Base-by-base conservation (phyloP, 1,284 basidiomycete species). In the Testicularia cyperi region DNA sequence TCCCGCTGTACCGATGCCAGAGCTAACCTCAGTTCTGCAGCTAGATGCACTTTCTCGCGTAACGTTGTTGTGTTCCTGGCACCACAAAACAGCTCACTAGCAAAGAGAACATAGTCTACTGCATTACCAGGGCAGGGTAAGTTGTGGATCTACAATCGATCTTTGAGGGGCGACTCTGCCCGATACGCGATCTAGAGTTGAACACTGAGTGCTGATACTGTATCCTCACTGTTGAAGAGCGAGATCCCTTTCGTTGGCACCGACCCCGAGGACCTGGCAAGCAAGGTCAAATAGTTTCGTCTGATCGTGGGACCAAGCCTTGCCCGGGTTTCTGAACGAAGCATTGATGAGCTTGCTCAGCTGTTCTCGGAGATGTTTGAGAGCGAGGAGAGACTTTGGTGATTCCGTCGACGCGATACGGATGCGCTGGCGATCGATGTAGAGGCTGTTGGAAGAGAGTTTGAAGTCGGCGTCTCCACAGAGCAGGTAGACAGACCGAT, bases 401-500 rank as follows among this genome's bases (percentile, higher is more conserved):
- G n/a, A n/a, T 31, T 74, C 70, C 1, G 88, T 83, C 1, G 84
- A 72, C 9, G 89, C 77, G 26, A 82, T 82, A 72, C 87, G 90
- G 54, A 83, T 85, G 77, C 92, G 81, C 78, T 90, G 94, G 38
- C 89, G 85, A 75, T 97, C 94, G 45, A 97, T 82, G 42, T 83
- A 82, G n/a, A 85, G 80, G 9, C 82, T 83, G 49, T 87, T 82
- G 0, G 90, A 85, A 15, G 85, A 79, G 27, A 89, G 79, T 88
- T 88, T 92, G 79, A 89, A 87, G 57, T 98, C 94, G 12, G 83
- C 81, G 64, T 97, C 95, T 2, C 95, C 94, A 62, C 92, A 97
- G 0, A 97, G 79, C 19, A 97, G 80, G 15, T 90, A 76, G 34
- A 99, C 78, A 2, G 89, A 84, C 22, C 88, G 79, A 67, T 96